Evolutionary conservation across 83 land plant genomes (phyloP).

Genomic region (Isoetes engelmannii): DNA sequence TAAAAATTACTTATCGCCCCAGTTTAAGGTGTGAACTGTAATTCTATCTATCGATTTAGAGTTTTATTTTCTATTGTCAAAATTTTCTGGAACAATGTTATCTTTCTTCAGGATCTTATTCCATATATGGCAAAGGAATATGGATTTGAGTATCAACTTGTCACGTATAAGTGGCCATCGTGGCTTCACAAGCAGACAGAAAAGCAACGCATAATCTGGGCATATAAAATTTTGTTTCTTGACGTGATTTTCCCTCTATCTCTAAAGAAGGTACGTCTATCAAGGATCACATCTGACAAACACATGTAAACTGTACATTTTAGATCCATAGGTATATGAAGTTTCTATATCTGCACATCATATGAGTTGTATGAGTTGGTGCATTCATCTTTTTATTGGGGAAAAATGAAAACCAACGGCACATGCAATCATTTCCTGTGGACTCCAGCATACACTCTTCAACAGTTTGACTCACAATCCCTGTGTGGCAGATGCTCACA

Average conservation of each 20-base stretch:
- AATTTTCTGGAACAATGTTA: background rate
- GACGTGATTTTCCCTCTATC: constrained; percentile 97
- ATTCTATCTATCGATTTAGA: background rate
- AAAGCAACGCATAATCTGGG: constrained; percentile 97
- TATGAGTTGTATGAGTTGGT: no score
- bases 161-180: constrained; percentile 97
- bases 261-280: constrained; percentile 58
- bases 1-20: constrained; percentile 98
- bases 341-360: no score
- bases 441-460: no score
- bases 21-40: constrained; percentile 68
- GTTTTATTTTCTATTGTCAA: background rate
- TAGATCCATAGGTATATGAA: no score
- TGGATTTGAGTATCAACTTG: constrained; percentile 91
- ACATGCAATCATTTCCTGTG: no score
- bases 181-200: constrained; percentile 99
- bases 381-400: no score
- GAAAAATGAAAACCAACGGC: no score
- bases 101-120: constrained; percentile 63
- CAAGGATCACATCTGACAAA: no score
- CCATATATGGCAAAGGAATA: constrained; percentile 91
- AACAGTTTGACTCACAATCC: no score
- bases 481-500: no score
- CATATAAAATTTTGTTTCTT: constrained; percentile 88
- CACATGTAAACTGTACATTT: no score